phyloP scores from a whole-genome alignment of 176 grass and related monocot genomes.

The Alopecurus myosuroides region DNA sequence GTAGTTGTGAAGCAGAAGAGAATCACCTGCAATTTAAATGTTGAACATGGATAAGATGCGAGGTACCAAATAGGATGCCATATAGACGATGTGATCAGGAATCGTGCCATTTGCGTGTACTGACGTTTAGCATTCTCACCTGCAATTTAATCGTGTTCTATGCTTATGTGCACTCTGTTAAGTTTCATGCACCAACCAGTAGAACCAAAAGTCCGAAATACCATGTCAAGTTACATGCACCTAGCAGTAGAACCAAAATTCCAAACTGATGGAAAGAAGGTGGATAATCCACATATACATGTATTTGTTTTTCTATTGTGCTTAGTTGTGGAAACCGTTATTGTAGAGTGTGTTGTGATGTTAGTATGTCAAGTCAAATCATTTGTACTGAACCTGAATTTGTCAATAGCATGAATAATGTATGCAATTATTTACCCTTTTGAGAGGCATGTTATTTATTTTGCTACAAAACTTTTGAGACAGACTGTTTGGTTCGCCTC shows the following conservation, averaged over 20 bases:
- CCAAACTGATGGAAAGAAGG: too few species aligned
- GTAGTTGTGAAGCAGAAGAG: background rate
- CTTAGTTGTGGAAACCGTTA: background rate
- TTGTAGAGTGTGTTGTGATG: background rate
- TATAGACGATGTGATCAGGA: background rate
- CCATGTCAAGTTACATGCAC: too few species aligned
- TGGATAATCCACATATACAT: background rate
- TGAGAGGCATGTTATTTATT: background rate
- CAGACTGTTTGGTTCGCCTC: background rate
- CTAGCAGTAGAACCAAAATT: too few species aligned
- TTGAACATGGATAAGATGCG: background rate
- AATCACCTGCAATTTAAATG: background rate
- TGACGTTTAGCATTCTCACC: background rate
- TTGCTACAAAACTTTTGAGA: background rate
- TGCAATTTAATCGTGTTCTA: background rate
- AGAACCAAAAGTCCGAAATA: too few species aligned
- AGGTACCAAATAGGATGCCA: background rate
- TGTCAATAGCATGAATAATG: background rate
- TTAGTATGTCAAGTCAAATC: background rate
- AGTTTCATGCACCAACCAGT: too few species aligned
- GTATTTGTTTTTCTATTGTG: background rate
- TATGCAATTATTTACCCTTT: background rate
- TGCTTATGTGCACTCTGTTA: background rate
- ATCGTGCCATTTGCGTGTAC: background rate
- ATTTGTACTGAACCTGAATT: background rate